Evolutionary conservation across 371 early-diverging fungal genomes (phyloP).

Genomic region (Coemansia sp.): DNA sequence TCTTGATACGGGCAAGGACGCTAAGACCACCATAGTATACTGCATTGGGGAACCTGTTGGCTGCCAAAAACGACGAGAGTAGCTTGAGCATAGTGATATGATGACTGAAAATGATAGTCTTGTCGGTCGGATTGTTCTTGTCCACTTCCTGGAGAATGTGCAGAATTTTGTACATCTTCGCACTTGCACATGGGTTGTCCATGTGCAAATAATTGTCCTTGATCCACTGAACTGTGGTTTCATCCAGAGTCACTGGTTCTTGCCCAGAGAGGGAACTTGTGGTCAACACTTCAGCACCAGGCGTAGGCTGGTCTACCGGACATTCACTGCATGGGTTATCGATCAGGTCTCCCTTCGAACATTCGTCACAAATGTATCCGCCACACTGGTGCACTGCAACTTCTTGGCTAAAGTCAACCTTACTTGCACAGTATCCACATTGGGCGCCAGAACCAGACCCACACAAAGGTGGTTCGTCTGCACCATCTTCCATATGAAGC

Average conservation of each 20-base stretch:
- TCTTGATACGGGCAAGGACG: conserved; percentile 48
- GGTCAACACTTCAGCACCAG: neutral
- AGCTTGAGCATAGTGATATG: conserved; percentile 1
- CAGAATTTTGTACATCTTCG: conserved; percentile 16
- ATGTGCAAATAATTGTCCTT: conserved; percentile 24
- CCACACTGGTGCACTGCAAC: conserved; percentile 79
- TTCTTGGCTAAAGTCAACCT: conserved; percentile 78
- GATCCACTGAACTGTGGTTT: neutral
- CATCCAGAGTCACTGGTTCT: no score
- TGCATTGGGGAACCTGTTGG: conserved; percentile 3
- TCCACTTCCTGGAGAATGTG: conserved; percentile 6
- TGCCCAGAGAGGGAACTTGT: neutral
- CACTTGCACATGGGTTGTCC: neutral
- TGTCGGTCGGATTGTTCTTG: conserved; percentile 5
- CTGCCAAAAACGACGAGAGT: neutral
- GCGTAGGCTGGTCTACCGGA: neutral
- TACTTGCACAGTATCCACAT: conserved; percentile 79
- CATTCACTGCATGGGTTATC: neutral
- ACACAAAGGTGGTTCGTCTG: conserved; percentile 51
- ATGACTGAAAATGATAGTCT: conserved; percentile 22
- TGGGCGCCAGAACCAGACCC: conserved; percentile 19
- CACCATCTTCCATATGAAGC: conserved; percentile 28
- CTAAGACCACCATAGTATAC: conserved; percentile 57
- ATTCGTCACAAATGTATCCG: conserved; percentile 56
- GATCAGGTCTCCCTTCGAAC: conserved; percentile 46